These are phyloP conservation scores for Citrullus mucosospermus DNA, from an alignment of 306 rosid genomes.

Conservation along the genomic window DNA sequence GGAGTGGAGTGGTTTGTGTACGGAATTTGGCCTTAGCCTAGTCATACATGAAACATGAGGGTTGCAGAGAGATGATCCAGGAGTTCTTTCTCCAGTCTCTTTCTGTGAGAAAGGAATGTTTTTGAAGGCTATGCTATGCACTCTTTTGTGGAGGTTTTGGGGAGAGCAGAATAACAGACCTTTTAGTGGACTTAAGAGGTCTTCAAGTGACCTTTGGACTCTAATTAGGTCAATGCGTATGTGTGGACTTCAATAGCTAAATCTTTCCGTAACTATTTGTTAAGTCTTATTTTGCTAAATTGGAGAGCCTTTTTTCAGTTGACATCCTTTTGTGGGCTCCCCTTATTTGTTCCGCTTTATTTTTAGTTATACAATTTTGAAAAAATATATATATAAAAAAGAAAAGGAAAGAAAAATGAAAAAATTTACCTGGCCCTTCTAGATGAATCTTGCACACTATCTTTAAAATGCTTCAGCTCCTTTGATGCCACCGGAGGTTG, in stretches of 20 bases:
- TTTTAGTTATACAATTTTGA: too few relatives aligned
- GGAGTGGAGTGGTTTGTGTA: neutral
- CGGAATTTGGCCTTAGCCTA: neutral
- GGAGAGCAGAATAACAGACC: neutral
- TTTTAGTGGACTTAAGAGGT: neutral
- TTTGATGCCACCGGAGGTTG: constrained; percentile 45
- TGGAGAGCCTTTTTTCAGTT: neutral
- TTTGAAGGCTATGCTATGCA: neutral
- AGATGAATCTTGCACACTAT: constrained; percentile 61
- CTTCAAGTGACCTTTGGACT: neutral
- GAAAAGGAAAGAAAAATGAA: neutral
- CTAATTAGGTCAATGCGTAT: neutral
- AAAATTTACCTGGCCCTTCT: constrained; percentile 62
- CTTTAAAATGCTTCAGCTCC: constrained; percentile 69
- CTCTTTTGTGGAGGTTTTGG: neutral
- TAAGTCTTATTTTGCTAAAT: neutral
- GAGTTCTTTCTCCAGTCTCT: neutral
- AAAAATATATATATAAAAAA: too few relatives aligned
- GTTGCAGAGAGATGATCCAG: neutral
- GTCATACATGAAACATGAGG: neutral
- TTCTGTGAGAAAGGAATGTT: neutral
- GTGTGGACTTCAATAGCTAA: neutral
- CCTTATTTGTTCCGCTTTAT: too few relatives aligned
- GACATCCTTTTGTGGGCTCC: neutral
- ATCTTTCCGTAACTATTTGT: neutral